Evolutionary conservation across 2,329 filamentous ascomycete species (phyloP).

Genomic region (Neofusicoccum cordaticola): DNA sequence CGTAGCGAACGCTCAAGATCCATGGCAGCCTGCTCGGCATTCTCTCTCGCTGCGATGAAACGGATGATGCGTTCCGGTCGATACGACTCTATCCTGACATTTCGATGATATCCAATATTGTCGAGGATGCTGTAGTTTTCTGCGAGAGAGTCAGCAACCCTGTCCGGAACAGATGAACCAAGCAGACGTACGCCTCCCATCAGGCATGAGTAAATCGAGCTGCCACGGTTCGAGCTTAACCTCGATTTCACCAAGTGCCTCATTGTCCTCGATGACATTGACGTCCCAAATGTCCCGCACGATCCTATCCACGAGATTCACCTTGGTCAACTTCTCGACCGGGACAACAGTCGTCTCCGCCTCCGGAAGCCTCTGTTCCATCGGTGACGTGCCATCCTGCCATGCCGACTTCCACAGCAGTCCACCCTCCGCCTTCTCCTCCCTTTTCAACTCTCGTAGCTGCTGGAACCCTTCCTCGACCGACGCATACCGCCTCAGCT

Average conservation of each 20-base stretch:
- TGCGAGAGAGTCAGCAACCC: background rate
- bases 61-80: slow-evolving; percentile 28
- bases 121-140: slow-evolving; percentile 22
- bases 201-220: slow-evolving; percentile 27
- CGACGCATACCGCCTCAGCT: slow-evolving; percentile 31
- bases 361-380: background rate
- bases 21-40: slow-evolving; percentile 34
- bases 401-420: background rate
- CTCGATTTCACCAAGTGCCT: slow-evolving; percentile 35
- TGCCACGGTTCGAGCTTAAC: slow-evolving; percentile 34
- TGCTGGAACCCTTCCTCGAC: background rate
- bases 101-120: slow-evolving; percentile 27
- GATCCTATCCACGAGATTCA: slow-evolving; percentile 32
- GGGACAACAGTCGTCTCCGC: background rate
- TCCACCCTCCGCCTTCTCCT: background rate
- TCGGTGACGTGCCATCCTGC: background rate
- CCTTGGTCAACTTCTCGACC: slow-evolving; percentile 23
- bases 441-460: background rate
- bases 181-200: background rate
- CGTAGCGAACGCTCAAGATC: slow-evolving; percentile 31
- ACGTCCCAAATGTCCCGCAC: slow-evolving; percentile 34
- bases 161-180: too few species aligned
- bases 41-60: slow-evolving; percentile 37
- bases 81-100: slow-evolving; percentile 31
- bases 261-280: slow-evolving; percentile 34